These are phyloP conservation scores for Pestalotiopsis fici DNA, from an alignment of 2,329 filamentous ascomycete genomes.

Conservation along the genomic window DNA sequence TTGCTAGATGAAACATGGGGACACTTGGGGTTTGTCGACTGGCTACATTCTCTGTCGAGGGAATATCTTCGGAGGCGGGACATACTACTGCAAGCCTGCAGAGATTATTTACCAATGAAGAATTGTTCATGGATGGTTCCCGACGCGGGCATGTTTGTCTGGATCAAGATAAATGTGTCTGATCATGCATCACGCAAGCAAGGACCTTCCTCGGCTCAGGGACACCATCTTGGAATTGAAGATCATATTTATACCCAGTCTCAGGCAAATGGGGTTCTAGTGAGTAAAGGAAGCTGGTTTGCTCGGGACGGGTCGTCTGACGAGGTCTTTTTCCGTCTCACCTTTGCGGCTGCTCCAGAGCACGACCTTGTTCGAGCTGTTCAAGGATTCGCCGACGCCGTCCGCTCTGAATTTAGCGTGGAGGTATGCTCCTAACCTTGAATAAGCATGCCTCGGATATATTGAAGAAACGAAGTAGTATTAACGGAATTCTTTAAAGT, in stretches of 20 bases:
- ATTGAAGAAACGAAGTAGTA: no score
- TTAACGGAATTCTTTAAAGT: no score
- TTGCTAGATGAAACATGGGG: conserved; percentile 31
- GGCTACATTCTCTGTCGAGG: conserved; percentile 26
- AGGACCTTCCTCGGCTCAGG: neutral
- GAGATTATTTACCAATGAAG: neutral
- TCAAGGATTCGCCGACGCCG: neutral
- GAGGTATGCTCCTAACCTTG: neutral
- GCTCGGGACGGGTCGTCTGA: conserved; percentile 7
- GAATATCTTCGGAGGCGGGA: conserved; percentile 19
- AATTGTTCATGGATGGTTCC: neutral
- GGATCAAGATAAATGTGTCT: neutral
- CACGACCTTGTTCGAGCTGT: neutral
- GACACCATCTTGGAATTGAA: conserved; percentile 23
- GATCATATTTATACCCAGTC: conserved; percentile 17
- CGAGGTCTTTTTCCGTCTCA: conserved; percentile 10
- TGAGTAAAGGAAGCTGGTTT: conserved; percentile 23
- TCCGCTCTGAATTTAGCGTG: neutral
- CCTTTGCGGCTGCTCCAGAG: conserved; percentile 13
- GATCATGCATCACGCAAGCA: neutral
- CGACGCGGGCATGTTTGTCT: neutral
- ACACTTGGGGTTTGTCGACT: conserved; percentile 28
- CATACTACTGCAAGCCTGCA: neutral
- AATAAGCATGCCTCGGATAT: no score
- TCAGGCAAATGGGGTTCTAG: conserved; percentile 16